Percentiles rank a stretch among this genome's conserved stretches.
Conservation (phyloP, 163 green algal species). For the Scenedesmus sp. region DNA sequence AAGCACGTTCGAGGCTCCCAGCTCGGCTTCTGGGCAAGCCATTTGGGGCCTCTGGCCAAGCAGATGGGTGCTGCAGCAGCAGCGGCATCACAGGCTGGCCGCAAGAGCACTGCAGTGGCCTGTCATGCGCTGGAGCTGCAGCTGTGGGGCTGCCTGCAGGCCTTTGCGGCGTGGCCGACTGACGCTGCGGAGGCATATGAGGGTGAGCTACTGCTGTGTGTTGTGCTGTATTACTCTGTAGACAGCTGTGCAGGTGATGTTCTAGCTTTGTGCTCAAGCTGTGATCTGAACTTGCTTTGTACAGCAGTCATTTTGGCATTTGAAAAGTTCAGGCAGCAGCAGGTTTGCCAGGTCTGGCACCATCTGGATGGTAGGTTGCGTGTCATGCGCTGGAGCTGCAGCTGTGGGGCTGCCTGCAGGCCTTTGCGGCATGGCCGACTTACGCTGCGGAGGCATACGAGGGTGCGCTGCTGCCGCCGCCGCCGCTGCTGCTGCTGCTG, state of each 20-base stretch:
- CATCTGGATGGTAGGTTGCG: background rate
- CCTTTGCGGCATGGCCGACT: conserved; percentile 85
- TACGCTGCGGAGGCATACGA: conserved; percentile 76
- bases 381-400: conserved; percentile 85
- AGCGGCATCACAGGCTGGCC: conserved; percentile 42
- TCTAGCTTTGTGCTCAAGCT: background rate
- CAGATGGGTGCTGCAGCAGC: conserved; percentile 63
- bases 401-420: conserved; percentile 84
- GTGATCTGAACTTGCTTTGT: no score
- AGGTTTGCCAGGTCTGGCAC: no score
- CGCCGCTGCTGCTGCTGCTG: no score
- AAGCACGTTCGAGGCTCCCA: conserved; percentile 71
- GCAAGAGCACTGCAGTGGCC: conserved; percentile 52
- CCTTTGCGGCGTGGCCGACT: conserved; percentile 85
- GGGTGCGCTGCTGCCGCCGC: background rate
- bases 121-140: conserved; percentile 85
- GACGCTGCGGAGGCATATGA: conserved; percentile 77
- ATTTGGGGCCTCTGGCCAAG: conserved; percentile 77
- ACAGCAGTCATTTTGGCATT: no score
- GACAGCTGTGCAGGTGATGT: background rate
- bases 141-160: conserved; percentile 84
- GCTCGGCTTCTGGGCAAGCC: conserved; percentile 80
- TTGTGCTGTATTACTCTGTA: background rate
- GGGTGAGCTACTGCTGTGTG: background rate
- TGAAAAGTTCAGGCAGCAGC: no score